These are phyloP conservation scores for Cryptosporidium bovis DNA, from an alignment of 169 alveolate species.

Conservation along the genomic window DNA sequence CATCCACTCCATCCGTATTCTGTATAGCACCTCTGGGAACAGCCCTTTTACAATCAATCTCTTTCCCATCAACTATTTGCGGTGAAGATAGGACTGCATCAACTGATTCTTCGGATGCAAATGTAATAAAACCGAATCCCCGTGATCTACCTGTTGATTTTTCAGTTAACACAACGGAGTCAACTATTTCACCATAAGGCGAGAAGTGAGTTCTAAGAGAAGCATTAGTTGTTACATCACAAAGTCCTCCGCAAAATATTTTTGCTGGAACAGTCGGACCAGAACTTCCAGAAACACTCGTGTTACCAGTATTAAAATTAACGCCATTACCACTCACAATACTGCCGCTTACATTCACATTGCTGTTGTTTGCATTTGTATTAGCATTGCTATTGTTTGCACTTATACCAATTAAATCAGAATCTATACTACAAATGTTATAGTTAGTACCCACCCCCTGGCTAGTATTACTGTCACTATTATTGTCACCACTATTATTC, in stretches of 20 bases:
- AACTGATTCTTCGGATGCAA: conserved; percentile 79
- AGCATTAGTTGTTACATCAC: conserved; percentile 79
- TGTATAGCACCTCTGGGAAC: conserved; percentile 80
- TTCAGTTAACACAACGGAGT: conserved; percentile 81
- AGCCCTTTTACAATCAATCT: conserved; percentile 86
- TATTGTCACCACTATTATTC: too few relatives aligned
- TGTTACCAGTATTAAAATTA: too few relatives aligned
- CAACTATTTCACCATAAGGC: conserved; percentile 80
- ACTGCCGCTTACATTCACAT: too few relatives aligned
- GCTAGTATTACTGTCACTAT: too few relatives aligned
- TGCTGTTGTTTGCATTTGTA: too few relatives aligned
- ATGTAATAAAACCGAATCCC: conserved; percentile 93
- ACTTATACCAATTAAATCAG: too few relatives aligned
- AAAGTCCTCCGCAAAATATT: conserved; percentile 84
- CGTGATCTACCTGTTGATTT: conserved; percentile 89
- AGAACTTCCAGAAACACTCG: too few relatives aligned
- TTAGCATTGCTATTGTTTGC: conserved; percentile 9
- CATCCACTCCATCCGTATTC: conserved; percentile 20
- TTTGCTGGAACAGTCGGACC: conserved; percentile 77
- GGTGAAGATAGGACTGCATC: conserved; percentile 79
- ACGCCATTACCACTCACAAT: too few relatives aligned
- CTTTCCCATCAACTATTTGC: conserved; percentile 84
- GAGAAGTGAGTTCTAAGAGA: conserved; percentile 79
- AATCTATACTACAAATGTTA: too few relatives aligned
- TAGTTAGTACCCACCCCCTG: too few relatives aligned